A percentile compares a stretch with the other conserved stretches of the same genome.
Conservation (phyloP, 2,329 filamentous ascomycete species). For the Colletotrichum viniferum region DNA sequence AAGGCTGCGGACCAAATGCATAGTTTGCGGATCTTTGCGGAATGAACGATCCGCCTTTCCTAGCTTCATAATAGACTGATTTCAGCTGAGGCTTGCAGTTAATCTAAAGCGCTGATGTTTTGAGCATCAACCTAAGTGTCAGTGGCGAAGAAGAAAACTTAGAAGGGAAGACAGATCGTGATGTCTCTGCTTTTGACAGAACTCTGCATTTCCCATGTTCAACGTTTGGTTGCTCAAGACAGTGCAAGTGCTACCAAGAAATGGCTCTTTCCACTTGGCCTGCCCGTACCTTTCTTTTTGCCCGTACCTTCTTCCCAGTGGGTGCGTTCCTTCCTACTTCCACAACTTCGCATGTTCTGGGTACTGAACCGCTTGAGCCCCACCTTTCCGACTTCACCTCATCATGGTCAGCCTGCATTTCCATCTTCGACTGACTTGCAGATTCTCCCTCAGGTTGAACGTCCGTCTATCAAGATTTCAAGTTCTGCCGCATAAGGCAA, state of each 20-base stretch:
- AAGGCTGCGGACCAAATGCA: neutral
- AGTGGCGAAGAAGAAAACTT: too few species aligned
- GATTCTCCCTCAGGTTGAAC: fast-evolving
- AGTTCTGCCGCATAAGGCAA: neutral
- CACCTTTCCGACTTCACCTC: neutral
- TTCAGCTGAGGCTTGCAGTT: fast-evolving
- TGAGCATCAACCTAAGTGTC: neutral
- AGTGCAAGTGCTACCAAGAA: neutral
- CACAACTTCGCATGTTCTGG: neutral
- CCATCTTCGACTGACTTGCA: neutral
- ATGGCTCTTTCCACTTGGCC: neutral
- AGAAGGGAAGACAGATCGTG: too few species aligned
- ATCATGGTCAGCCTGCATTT: neutral
- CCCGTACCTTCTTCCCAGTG: neutral
- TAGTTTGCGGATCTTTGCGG: neutral
- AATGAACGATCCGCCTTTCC: neutral
- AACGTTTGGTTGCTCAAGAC: neutral
- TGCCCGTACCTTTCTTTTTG: neutral
- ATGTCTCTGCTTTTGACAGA: neutral
- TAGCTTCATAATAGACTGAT: neutral
- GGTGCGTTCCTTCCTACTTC: neutral
- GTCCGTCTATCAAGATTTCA: neutral
- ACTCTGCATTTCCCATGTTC: neutral
- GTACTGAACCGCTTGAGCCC: neutral
- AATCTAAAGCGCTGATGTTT: fast-evolving